These are phyloP conservation scores for Candida berthetii DNA, from an alignment of 805 yeast species.

Conservation along the genomic window DNA sequence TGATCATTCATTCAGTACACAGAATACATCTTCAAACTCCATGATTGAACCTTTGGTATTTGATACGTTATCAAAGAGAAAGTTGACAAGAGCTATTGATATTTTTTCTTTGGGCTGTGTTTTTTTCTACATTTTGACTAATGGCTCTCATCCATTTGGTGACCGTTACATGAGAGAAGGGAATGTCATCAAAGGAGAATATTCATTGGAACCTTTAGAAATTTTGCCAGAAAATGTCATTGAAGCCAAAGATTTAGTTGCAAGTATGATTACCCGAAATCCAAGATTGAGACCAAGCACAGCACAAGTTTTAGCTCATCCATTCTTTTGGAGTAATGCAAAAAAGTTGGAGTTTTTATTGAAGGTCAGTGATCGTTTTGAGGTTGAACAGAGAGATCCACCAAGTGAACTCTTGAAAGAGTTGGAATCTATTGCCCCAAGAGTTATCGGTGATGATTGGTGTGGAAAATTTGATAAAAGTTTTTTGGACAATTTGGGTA, in stretches of 20 bases:
- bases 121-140: constrained; percentile 76
- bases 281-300: constrained; percentile 75
- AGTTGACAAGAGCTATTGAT: constrained; percentile 86
- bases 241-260: constrained; percentile 71
- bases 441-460: constrained; percentile 71
- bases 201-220: constrained; percentile 21
- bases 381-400: constrained; percentile 76
- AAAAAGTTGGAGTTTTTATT: constrained; percentile 79
- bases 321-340: constrained; percentile 76
- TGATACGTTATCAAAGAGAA: constrained; percentile 39
- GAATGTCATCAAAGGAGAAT: constrained; percentile 70
- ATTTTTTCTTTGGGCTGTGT: constrained; percentile 94
- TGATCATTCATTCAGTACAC: constrained; percentile 14
- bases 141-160: constrained; percentile 95
- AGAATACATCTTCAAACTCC: constrained; percentile 15
- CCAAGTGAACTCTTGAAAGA: constrained; percentile 52
- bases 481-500: constrained; percentile 80
- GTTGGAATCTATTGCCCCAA: constrained; percentile 46
- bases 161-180: constrained; percentile 83
- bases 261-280: constrained; percentile 61
- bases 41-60: constrained; percentile 26
- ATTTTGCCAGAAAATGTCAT: constrained; percentile 30
- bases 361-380: constrained; percentile 87
- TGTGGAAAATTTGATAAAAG: constrained; percentile 60
- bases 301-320: constrained; percentile 64